Evolutionary conservation across 148 eudicot species (phyloP), one percentile per base, ranked within the genome.

Genomic region (Suaeda aralocaspica): DNA sequence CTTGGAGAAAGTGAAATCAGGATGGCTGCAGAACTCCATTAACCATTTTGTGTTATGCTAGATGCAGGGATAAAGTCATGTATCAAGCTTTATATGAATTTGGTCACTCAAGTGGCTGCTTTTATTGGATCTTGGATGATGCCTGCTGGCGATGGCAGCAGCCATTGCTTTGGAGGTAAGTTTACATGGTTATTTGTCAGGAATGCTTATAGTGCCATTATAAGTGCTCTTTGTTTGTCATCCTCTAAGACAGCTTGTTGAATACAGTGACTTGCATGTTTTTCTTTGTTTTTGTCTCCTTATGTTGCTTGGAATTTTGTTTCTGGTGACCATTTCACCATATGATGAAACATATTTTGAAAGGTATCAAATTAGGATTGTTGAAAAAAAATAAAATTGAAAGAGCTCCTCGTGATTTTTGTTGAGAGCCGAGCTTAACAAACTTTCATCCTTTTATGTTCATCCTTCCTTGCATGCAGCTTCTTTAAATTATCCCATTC

Each of bases 131-230:
- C 42, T 29, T 18, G 39, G 42, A 18, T 18, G 16, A 57, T 15
- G 9, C 19, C 21, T 7, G 41, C 11, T 30, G 39, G 16, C 22
- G 22, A 62, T 59, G 42, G 16, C 64, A 36, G 28, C 24, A 62
- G 28, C 10, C 66, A 36, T 62, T 12, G 48, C 66, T 9, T 48
- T 62, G 46, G 57, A 61, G 69, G 65, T 64, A 33, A 61, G 70
- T 39, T 46, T 55, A 57, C 39, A 36, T 31, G 3, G 55, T 34
- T 63, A 53, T 42, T 57, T 33, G 61, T 30, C 30, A 61, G 30
- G 33, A n/a, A 60, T 52, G 55, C 28, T 59, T 66, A 42, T 36
- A 39, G 31, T 66, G 22, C 2, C 7, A 51, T 12, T 12, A 2
- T 24, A 14, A 58, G 64, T 30, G 49, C 21, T 48, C 39, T 14